Evolutionary conservation across 371 early-diverging fungal genomes (phyloP).

Genomic region (Nematocida minor): DNA sequence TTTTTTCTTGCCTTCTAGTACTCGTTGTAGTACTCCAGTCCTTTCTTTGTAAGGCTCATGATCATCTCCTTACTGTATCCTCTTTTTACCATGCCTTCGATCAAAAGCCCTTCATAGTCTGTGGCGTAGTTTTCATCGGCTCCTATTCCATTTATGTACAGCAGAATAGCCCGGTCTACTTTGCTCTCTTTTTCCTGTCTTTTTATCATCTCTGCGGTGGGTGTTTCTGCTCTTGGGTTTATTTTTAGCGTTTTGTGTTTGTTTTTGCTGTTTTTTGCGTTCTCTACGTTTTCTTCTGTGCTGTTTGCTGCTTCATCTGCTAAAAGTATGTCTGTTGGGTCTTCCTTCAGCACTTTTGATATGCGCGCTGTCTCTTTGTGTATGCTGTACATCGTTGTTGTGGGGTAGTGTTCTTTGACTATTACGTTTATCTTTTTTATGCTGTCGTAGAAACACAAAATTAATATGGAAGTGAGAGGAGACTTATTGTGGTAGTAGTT

Average conservation of each 20-base stretch:
- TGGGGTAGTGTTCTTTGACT: background rate
- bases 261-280: background rate
- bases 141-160: background rate
- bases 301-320: background rate
- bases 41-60: slow-evolving; percentile 27
- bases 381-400: background rate
- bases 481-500: slow-evolving; percentile 36
- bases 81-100: slow-evolving; percentile 24
- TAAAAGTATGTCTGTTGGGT: background rate
- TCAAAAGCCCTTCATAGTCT: slow-evolving; percentile 27
- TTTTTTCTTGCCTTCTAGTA: no score
- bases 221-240: background rate
- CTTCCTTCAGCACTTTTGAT: background rate
- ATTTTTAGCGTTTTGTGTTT: background rate
- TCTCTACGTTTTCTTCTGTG: background rate
- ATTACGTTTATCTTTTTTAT: background rate
- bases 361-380: slow-evolving; percentile 21
- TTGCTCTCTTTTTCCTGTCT: background rate
- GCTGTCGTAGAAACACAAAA: slow-evolving; percentile 10
- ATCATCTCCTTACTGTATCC: background rate
- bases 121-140: background rate
- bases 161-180: background rate
- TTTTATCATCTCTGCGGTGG: no score
- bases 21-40: slow-evolving; percentile 33
- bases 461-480: slow-evolving; percentile 14